Percentiles rank a stretch among this genome's conserved stretches.
phyloP scores from a whole-genome alignment of 306 rosid genomes.

The Hippophae rhamnoides region DNA sequence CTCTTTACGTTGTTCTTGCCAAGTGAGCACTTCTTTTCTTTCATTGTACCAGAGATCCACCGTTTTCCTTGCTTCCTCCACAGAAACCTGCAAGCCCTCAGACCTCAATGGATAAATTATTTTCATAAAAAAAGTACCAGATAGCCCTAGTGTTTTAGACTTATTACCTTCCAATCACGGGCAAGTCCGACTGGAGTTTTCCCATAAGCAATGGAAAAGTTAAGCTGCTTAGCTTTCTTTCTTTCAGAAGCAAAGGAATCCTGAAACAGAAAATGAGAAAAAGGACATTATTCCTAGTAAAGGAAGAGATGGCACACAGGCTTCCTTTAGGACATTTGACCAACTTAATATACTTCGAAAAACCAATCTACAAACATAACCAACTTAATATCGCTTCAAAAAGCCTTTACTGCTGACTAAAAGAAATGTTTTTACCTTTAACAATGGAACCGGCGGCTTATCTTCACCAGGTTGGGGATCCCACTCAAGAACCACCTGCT shows the following conservation, averaged over 20 bases:
- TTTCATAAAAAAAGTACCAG: not conserved
- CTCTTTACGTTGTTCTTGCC: conserved; percentile 71
- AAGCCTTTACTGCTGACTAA: not conserved
- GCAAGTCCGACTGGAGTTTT: conserved; percentile 95
- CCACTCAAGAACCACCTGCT: conserved; percentile 90
- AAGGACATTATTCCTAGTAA: no score
- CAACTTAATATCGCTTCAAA: no score
- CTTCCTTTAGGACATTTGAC: no score
- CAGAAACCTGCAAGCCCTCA: conserved; percentile 56
- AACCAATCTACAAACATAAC: no score
- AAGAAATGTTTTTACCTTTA: conserved; percentile 45
- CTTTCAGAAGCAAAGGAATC: conserved; percentile 89
- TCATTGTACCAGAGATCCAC: conserved; percentile 88
- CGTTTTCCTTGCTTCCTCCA: conserved; percentile 76
- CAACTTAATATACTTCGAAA: no score
- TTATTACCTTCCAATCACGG: conserved; percentile 81
- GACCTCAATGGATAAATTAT: conserved; percentile 1
- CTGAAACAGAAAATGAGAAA: conserved; percentile 19
- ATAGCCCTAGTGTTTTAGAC: not conserved
- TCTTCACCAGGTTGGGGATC: conserved; percentile 89
- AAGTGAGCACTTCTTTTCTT: conserved; percentile 65
- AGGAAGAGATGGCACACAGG: no score
- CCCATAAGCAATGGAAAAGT: conserved; percentile 95
- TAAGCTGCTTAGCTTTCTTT: conserved; percentile 95
- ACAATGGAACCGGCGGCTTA: conserved; percentile 87